A percentile compares a stretch with the other conserved stretches of the same genome.
Conservation (phyloP, 257 asterid genomes). For the Nemophila menziesii region DNA sequence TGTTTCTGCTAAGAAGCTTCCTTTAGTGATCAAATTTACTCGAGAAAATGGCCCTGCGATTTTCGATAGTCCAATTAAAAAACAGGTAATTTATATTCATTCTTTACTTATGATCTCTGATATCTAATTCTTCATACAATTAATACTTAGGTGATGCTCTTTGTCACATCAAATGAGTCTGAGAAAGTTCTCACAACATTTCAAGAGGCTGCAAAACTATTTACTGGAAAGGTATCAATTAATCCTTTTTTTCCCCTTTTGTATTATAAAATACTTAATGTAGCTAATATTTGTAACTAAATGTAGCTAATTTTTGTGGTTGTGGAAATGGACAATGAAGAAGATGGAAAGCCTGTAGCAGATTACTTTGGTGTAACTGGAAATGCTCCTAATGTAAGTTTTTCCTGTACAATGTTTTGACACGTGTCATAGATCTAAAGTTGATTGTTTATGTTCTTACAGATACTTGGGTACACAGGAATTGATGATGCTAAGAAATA, state of each 20-base stretch:
- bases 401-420: conserved; percentile 7
- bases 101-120: conserved; percentile 4
- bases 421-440: conserved; percentile 7
- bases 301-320: conserved; percentile 67
- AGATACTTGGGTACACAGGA: conserved; percentile 65
- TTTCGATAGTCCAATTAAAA: conserved; percentile 70
- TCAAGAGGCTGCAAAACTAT: conserved; percentile 83
- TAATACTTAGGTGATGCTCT: conserved; percentile 60
- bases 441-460: conserved; percentile 11
- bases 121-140: conserved; percentile 1
- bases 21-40: conserved; percentile 68
- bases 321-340: conserved; percentile 68
- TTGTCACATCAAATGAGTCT: conserved; percentile 46
- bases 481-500: conserved; percentile 53
- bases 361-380: conserved; percentile 72
- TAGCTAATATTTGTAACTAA: conserved; percentile 7
- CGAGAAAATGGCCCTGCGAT: conserved; percentile 63
- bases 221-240: conserved; percentile 96
- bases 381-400: conserved; percentile 53
- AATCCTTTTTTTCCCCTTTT: no score
- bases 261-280: no score
- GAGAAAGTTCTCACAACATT: conserved; percentile 42
- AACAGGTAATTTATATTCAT: conserved; percentile 41
- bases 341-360: conserved; percentile 80
- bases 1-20: conserved; percentile 77